Percentiles rank a stretch among this genome's conserved stretches.
phyloP scores from a whole-genome alignment of 257 asterid species.

The Penstemon eatonii region DNA sequence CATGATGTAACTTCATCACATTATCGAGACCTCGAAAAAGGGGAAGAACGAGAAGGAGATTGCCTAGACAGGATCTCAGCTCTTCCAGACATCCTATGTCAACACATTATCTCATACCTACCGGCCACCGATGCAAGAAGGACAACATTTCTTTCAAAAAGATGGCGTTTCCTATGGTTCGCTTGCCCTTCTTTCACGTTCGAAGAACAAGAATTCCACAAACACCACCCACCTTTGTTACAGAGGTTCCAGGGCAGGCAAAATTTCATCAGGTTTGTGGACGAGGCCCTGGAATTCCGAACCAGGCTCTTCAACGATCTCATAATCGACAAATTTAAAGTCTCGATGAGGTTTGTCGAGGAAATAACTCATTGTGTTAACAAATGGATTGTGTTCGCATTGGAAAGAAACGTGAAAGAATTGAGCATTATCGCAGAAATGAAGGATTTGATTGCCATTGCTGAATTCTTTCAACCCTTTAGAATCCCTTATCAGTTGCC shows the following conservation, averaged over 20 bases:
- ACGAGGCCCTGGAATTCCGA: conserved; percentile 25
- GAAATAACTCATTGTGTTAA: conserved; percentile 24
- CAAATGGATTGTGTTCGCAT: conserved; percentile 30
- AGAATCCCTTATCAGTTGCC: conserved; percentile 29
- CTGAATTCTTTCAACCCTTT: conserved; percentile 34
- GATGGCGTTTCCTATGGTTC: conserved; percentile 40
- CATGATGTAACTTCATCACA: neutral
- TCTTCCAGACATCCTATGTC: conserved; percentile 37
- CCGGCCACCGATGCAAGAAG: conserved; percentile 34
- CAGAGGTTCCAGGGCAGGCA: conserved; percentile 32
- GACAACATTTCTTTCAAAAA: conserved; percentile 31
- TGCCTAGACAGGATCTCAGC: conserved; percentile 30
- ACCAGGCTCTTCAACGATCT: conserved; percentile 14
- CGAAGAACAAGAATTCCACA: conserved; percentile 31
- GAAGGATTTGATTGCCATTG: conserved; percentile 35
- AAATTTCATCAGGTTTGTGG: conserved; percentile 31
- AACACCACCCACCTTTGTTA: conserved; percentile 25
- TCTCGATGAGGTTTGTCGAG: conserved; percentile 31
- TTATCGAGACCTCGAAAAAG: neutral
- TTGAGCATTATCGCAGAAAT: conserved; percentile 29
- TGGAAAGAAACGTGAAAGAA: conserved; percentile 31
- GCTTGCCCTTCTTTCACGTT: conserved; percentile 27
- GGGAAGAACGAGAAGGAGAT: neutral
- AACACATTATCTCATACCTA: conserved; percentile 28
- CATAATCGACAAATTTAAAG: conserved; percentile 25